These are phyloP conservation scores for Aspergillus costaricaensis DNA, from an alignment of 2,329 filamentous ascomycete species.

Conservation along the genomic window DNA sequence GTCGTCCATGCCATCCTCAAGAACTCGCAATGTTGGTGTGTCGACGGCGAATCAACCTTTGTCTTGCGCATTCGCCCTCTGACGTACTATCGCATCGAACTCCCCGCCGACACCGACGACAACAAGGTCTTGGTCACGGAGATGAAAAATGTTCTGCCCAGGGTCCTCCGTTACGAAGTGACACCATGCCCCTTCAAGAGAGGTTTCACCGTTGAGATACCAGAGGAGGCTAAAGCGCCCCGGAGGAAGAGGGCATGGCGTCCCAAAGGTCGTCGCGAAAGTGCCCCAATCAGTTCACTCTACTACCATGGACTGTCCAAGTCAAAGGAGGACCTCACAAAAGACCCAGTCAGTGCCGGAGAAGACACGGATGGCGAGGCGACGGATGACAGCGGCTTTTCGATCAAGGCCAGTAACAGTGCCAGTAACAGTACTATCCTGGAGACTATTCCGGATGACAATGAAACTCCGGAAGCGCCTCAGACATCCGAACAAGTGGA, in stretches of 20 bases:
- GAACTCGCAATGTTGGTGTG: conserved; percentile 91
- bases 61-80: conserved; percentile 82
- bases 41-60: conserved; percentile 80
- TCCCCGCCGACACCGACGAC: conserved; percentile 66
- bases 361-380: conserved; percentile 37
- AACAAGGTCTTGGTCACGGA: conserved; percentile 66
- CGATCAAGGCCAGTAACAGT: conserved; percentile 27
- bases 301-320: conserved; percentile 18
- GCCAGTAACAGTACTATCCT: conserved; percentile 27
- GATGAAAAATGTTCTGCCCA: conserved; percentile 69
- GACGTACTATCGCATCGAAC: conserved; percentile 87
- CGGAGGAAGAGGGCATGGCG: conserved; percentile 70
- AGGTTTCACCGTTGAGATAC: conserved; percentile 72
- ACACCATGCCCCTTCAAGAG: conserved; percentile 84
- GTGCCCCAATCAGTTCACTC: conserved; percentile 24
- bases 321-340: conserved; percentile 18
- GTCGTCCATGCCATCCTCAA: conserved; percentile 84
- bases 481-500: conserved; percentile 15
- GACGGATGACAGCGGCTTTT: conserved; percentile 35
- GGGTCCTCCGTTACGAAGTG: conserved; percentile 80
- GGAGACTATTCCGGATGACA: conserved; percentile 26
- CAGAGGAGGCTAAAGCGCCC: conserved; percentile 66
- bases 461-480: conserved; percentile 15
- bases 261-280: conserved; percentile 55
- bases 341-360: conserved; percentile 31